A percentile compares a stretch with the other conserved stretches of the same genome.
These are phyloP conservation scores for Tuber umbilicatum DNA, from an alignment of 495 filamentous ascomycete species.

Conservation along the genomic window DNA sequence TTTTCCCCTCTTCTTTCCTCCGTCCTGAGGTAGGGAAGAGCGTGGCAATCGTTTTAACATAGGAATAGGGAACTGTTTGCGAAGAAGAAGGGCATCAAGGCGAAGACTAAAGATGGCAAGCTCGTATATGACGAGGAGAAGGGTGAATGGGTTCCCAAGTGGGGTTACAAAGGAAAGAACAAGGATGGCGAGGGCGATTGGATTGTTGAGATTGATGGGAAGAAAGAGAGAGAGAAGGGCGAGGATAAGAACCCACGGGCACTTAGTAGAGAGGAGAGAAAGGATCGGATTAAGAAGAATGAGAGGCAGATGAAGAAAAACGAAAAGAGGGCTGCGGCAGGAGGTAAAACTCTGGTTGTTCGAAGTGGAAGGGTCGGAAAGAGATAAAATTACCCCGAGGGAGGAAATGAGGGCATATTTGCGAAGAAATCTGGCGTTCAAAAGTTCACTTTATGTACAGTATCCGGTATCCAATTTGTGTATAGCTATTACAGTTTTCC, in stretches of 20 bases:
- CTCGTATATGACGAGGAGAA: slow-evolving; percentile 74
- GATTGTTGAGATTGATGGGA: slow-evolving; percentile 84
- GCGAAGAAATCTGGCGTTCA: slow-evolving; percentile 7
- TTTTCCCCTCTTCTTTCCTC: background rate
- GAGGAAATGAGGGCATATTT: background rate
- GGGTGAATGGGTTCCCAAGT: slow-evolving; percentile 83
- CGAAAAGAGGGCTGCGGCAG: slow-evolving; percentile 51
- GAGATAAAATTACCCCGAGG: slow-evolving; percentile 8
- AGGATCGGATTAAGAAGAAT: slow-evolving; percentile 63
- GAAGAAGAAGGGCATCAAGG: slow-evolving; percentile 86
- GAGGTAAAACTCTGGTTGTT: slow-evolving; percentile 36
- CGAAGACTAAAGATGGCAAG: slow-evolving; percentile 67
- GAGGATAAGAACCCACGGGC: slow-evolving; percentile 55
- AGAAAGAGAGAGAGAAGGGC: slow-evolving; percentile 55
- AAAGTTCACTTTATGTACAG: background rate
- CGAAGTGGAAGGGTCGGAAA: slow-evolving; percentile 35
- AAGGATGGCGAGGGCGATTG: slow-evolving; percentile 70
- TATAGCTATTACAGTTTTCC: background rate
- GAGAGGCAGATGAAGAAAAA: slow-evolving; percentile 66
- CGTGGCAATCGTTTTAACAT: slow-evolving; percentile 12
- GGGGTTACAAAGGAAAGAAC: slow-evolving; percentile 92
- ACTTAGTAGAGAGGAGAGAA: slow-evolving; percentile 56
- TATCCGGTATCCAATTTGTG: background rate
- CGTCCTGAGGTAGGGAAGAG: background rate
- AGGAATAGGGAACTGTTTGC: slow-evolving; percentile 68